Percentiles rank a stretch among this genome's conserved stretches.
phyloP scores from a whole-genome alignment of 2,329 filamentous ascomycete genomes.

The Pestalotiopsis sp. region DNA sequence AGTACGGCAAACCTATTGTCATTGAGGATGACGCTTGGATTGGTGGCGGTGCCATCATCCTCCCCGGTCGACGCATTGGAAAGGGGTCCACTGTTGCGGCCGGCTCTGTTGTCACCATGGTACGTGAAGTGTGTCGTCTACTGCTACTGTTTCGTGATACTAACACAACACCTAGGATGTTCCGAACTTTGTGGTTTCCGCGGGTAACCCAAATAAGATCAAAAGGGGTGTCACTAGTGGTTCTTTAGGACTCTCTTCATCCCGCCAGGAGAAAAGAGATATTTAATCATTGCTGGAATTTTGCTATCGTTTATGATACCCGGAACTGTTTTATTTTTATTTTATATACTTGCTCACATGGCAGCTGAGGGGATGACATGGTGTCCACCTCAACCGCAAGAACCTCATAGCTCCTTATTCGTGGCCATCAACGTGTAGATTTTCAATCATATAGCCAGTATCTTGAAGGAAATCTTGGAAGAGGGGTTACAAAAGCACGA shows the following conservation, averaged over 20 bases:
- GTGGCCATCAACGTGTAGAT: not conserved
- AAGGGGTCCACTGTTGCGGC: slow-evolving; percentile 79
- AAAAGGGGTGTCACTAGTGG: slow-evolving; percentile 36
- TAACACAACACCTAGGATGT: slow-evolving; percentile 48
- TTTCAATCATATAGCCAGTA: not conserved
- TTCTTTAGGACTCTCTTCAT: slow-evolving; percentile 10
- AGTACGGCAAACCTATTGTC: slow-evolving; percentile 68
- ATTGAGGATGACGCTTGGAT: slow-evolving; percentile 89
- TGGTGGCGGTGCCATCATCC: slow-evolving; percentile 73
- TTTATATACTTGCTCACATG: not conserved
- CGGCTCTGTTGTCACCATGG: slow-evolving; percentile 73
- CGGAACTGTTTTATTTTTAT: slow-evolving; percentile 6
- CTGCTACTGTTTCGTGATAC: not conserved
- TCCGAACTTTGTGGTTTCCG: slow-evolving; percentile 66
- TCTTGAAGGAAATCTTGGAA: not conserved
- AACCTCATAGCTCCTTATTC: not conserved
- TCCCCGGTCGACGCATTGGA: slow-evolving; percentile 79
- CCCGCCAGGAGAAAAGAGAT: not conserved
- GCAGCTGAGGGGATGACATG: not conserved
- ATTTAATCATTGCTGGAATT: not conserved
- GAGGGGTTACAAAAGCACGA: not conserved
- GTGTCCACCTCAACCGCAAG: not conserved
- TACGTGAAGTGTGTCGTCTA: slow-evolving; percentile 8
- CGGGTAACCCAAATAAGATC: slow-evolving; percentile 68
- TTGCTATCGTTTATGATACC: slow-evolving; percentile 19